Evolutionary conservation across 306 rosid genomes (phyloP).

Genomic region (Astragalus membranaceus): DNA sequence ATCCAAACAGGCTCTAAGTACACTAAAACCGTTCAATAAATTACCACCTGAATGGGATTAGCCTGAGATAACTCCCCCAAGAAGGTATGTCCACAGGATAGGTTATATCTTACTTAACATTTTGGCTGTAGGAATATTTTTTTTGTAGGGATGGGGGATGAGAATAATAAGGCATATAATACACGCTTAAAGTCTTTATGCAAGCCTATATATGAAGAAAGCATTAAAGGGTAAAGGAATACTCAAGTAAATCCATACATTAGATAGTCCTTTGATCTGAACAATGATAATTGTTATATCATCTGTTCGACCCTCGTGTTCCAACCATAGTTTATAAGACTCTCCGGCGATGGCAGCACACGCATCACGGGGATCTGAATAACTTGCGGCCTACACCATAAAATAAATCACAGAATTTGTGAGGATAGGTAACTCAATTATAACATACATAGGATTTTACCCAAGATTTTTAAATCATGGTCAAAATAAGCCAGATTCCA

Average conservation of each 20-base stretch:
- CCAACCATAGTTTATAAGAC: conserved; percentile 88
- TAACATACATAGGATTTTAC: neutral
- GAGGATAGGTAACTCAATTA: conserved; percentile 9
- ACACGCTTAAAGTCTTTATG: neutral
- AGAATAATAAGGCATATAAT: no score
- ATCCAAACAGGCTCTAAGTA: neutral
- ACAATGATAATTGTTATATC: conserved; percentile 89
- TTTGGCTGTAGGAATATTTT: no score
- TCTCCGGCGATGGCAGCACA: conserved; percentile 96
- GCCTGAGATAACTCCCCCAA: neutral
- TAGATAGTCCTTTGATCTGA: conserved; percentile 77
- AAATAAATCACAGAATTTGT: conserved; percentile 15
- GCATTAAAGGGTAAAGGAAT: neutral
- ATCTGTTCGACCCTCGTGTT: conserved; percentile 84
- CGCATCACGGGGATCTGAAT: conserved; percentile 96
- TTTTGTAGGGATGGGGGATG: no score
- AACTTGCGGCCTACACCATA: conserved; percentile 65
- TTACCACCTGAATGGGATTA: neutral
- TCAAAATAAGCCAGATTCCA: neutral
- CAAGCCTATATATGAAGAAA: conserved; percentile 1
- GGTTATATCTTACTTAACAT: no score
- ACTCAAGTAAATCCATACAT: conserved; percentile 50
- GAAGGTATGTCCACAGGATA: neutral
- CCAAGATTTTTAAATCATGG: neutral
- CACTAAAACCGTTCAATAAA: neutral